phyloP scores from a whole-genome alignment of 2,329 filamentous ascomycete species.

The Fusarium marasasianum region DNA sequence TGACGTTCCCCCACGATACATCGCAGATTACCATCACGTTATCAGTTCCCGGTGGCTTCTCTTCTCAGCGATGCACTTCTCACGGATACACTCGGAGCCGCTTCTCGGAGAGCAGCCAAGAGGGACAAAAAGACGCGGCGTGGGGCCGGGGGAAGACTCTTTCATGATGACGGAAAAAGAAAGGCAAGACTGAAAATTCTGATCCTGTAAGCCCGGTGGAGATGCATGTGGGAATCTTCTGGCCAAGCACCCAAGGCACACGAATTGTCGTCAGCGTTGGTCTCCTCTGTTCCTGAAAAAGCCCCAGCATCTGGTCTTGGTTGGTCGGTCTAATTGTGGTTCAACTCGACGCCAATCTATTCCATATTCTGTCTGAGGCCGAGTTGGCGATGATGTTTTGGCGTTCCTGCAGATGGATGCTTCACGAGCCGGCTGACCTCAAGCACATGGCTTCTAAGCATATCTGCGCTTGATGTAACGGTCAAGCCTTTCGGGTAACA shows the following conservation, averaged over 20 bases:
- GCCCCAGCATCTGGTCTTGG: not conserved
- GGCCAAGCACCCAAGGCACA: constrained; percentile 5
- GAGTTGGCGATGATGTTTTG: not conserved
- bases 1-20: constrained; percentile 23
- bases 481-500: constrained; percentile 22
- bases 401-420: not conserved
- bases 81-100: constrained; percentile 40
- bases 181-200: constrained; percentile 21
- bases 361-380: not conserved
- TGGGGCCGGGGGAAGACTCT: constrained; percentile 34
- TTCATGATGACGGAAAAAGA: constrained; percentile 2
- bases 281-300: not conserved
- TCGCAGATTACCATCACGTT: constrained; percentile 23
- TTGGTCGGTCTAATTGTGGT: constrained; percentile 2
- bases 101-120: constrained; percentile 12
- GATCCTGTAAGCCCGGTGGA: constrained; percentile 32
- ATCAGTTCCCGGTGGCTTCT: not conserved
- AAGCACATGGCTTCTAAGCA: constrained; percentile 11
- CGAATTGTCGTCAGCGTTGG: constrained; percentile 22
- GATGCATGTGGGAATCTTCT: constrained; percentile 25
- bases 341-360: not conserved
- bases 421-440: constrained; percentile 2
- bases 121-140: constrained; percentile 22
- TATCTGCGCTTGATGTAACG: constrained; percentile 7
- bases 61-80: not conserved